Evolutionary conservation across 2,329 filamentous ascomycete genomes (phyloP), one percentile per base, ranked within the genome.

Genomic region (Periglandula ipomoeae): DNA sequence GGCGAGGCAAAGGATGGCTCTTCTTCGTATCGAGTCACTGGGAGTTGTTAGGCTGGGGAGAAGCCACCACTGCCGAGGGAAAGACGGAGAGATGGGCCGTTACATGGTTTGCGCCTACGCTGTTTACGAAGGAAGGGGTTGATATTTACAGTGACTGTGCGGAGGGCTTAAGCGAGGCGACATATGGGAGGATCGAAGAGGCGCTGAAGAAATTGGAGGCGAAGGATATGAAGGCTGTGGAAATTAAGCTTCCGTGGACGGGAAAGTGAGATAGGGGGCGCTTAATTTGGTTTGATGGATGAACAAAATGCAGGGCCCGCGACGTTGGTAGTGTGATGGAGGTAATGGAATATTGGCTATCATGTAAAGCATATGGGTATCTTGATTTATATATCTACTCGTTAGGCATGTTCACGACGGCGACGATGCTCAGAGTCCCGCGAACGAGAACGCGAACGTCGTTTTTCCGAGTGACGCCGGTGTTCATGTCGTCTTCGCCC

Each of bases 51-150:
- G 87, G 84, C 3, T 90, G 80, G 73, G 87, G 87, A 5, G 76
- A 84, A 60, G 61, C 64, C 20, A 58, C 61, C 30, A 56, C 66
- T 20, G 62, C 66, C 13, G 70, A 63, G 27, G 67, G 66, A 1
- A 62, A 59, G 8, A 62, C 58, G 43, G 77, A 81, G 64, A 74
- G 75, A 56, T 95, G 87, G 86, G 81, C 79, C 1, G 86, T 95
- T 13, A 94, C 87, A 4, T 91, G 84, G 74, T 95, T 95, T 65
- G 82, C 84, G 53, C 83, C 86, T 59, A 94, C 87, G 22, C 56
- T 90, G 40, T 94, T 95, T 57, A 93, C 88, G 6, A 84, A 85
- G 53, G 86, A 88, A 49, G 89, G 89, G 0, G 59, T 95, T 26
- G 89, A 95, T 66, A 66, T 94, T 9, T 93, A 91, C 64, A 82